Conservation (phyloP, 495 filamentous ascomycete species). For the Podospora didyma region DNA sequence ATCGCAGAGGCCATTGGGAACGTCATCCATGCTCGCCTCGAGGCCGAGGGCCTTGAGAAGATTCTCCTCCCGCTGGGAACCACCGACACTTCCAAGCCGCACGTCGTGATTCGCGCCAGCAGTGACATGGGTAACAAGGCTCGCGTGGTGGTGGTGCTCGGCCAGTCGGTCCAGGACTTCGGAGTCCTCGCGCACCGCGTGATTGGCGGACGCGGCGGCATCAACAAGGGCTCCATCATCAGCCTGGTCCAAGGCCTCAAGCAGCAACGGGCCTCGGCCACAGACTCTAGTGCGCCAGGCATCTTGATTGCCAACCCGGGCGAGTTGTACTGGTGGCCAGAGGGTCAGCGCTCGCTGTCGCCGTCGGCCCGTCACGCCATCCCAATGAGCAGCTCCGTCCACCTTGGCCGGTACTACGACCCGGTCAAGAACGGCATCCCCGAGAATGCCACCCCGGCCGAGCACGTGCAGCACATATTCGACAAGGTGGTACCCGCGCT, state of each 20-base stretch:
- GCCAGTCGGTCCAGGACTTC: conserved; percentile 65
- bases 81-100: conserved; percentile 41
- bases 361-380: conserved; percentile 45
- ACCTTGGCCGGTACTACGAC: conserved; percentile 33
- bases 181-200: conserved; percentile 70
- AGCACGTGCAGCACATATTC: conserved; percentile 64
- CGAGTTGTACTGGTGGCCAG: conserved; percentile 64
- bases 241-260: conserved; percentile 54
- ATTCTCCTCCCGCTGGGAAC: conserved; percentile 56
- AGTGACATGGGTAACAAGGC: conserved; percentile 50
- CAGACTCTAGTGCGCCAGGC: conserved; percentile 33
- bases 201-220: conserved; percentile 51
- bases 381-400: conserved; percentile 54
- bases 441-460: conserved; percentile 42
- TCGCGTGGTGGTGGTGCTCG: conserved; percentile 71
- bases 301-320: conserved; percentile 71
- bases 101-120: conserved; percentile 66
- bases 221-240: conserved; percentile 64
- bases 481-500: conserved; percentile 51
- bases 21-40: conserved; percentile 58
- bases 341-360: conserved; percentile 51
- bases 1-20: conserved; percentile 58
- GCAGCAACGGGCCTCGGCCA: conserved; percentile 22
- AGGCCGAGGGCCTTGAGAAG: conserved; percentile 49
- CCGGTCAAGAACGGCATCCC: conserved; percentile 53